Evolutionary conservation across 805 yeast species (phyloP), one percentile per base, ranked within the genome.

Genomic region (Maudiozyma turicensis): DNA sequence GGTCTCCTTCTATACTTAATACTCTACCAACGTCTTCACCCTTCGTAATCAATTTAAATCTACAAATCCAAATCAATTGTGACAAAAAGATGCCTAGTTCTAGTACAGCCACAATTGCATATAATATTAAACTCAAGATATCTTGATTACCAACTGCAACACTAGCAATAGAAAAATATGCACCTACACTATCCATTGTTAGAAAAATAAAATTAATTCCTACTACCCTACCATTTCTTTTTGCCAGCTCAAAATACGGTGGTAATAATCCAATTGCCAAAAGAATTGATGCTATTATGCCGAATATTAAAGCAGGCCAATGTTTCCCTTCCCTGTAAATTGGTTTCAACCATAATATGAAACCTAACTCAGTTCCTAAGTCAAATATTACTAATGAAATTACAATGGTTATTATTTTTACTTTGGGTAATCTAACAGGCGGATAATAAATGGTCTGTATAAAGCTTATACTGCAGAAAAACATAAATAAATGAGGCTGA

Each of bases 191-290:
- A 63, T 91, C 97, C 68, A 90, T 68, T 5, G 73, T 58, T 50
- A 91, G 71, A 54, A 91, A 91, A 3, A 84, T 55, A 59, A 91
- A 89, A 62, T 89, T 89, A 59, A 91, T 84, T 0, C 98, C 98
- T 3, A 89, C 80, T 3, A 91, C 97, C 35, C 84, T 69, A 1
- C 97, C 97, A 46, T 78, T 65, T 54, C 96, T 73, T 59, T 87
- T 86, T 33, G 80, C 76, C 29, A 91, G 68, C 63, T 91, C 97
- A 56, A 80, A 81, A 63, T 90, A 91, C 5, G 97, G 96, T 0
- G 97, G 97, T 0, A 91, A 54, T 35, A 91, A 72, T 0, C 98
- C 98, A 2, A 76, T 61, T 0, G 85, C 93, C 8, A 91, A 69
- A 15, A 86, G 62, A 0, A 90, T 71, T 1, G 93, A 79, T 0